Percentiles rank a stretch among this genome's conserved stretches.
These are phyloP conservation scores for Gleditsia sinensis DNA, from an alignment of 306 rosid species.

Conservation along the genomic window DNA sequence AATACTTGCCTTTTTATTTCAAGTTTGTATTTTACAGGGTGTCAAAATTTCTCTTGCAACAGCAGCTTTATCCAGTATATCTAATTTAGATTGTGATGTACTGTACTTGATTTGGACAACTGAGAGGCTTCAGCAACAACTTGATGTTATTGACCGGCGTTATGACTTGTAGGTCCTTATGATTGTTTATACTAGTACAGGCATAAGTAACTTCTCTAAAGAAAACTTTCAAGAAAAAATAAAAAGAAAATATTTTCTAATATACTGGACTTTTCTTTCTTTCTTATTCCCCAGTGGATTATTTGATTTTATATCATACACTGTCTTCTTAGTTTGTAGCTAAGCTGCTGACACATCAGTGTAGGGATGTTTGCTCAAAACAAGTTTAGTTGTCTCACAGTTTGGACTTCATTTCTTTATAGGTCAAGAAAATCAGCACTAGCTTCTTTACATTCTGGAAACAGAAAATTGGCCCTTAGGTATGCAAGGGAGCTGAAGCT, in stretches of 20 bases:
- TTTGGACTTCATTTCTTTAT: conserved; percentile 32
- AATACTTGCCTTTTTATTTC: conserved; percentile 26
- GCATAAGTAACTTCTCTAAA: background rate
- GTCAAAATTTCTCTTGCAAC: conserved; percentile 71
- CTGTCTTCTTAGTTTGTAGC: conserved; percentile 18
- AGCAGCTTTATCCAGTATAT: conserved; percentile 53
- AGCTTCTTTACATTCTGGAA: conserved; percentile 71
- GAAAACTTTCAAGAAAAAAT: conserved; percentile 17
- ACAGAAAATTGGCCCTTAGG: conserved; percentile 71
- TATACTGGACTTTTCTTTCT: background rate
- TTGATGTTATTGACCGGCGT: conserved; percentile 69
- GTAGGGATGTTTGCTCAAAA: conserved; percentile 29
- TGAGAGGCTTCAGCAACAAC: conserved; percentile 87
- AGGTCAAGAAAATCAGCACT: conserved; percentile 81
- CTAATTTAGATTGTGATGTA: conserved; percentile 68
- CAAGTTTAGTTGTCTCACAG: conserved; percentile 22
- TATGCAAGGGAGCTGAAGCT: conserved; percentile 79
- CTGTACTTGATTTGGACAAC: conserved; percentile 66
- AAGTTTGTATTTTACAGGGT: conserved; percentile 57
- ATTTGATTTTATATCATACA: background rate
- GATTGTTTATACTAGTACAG: conserved; percentile 19
- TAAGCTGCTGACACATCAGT: conserved; percentile 1
- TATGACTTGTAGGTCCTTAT: conserved; percentile 59
- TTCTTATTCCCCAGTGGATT: conserved; percentile 19
- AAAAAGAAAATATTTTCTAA: conserved; percentile 4